Base-by-base conservation (phyloP, 345 rosid genomes). In the Rhodamnia rubescens region DNA sequence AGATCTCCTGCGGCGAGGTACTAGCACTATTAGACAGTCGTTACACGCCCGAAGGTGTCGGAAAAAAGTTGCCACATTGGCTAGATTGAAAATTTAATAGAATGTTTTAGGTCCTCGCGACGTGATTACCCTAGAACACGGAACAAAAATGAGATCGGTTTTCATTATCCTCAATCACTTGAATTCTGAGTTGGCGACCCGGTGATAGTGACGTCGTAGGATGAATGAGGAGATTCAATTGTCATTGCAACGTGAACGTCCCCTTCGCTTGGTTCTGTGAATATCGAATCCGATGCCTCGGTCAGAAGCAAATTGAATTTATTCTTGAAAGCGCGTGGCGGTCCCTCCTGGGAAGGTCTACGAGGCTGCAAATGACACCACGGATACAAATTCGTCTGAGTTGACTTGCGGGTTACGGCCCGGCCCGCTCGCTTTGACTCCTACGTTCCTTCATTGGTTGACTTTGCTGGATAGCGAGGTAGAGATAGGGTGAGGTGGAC, bases 11-110 rank as follows among this genome's bases (percentile, higher is more conserved):
- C 13, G 8, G 12, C 0, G 15, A 2, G 36, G 13, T n/a, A 58
- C 5, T 4, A 2, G 14, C 14, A 6, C 1, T 6, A 7, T 27
- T 27, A 6, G 40, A 27, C 6, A 59, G n/a, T 27, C 10, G 5
- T 16, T 14, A 7, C 3, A 14, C 40, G 3, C 10, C 4, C 0
- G 20, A 27, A 40, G 22, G 1, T 4, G 2, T 32, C 3, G 0
- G 1, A 16, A 18, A 32, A 64, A 64, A 64, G 32, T 9, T 1
- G 7, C 20, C 75, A 16, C 75, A 4, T 64, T 3, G 8, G 3
- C 7, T 15, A 16, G 18, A 64, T 16, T 8, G 44, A 29, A 32
- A 64, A 8, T 16, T 16, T 5, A 11, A 64, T 32, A 15, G 44
- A 4, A 64, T 32, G 11, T 32, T 32, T 29, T 32, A 32, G 12